Percentiles rank a stretch among this genome's conserved stretches.
These are phyloP conservation scores for Taiozyma onychis DNA, from an alignment of 1,139 yeast species.

Conservation along the genomic window DNA sequence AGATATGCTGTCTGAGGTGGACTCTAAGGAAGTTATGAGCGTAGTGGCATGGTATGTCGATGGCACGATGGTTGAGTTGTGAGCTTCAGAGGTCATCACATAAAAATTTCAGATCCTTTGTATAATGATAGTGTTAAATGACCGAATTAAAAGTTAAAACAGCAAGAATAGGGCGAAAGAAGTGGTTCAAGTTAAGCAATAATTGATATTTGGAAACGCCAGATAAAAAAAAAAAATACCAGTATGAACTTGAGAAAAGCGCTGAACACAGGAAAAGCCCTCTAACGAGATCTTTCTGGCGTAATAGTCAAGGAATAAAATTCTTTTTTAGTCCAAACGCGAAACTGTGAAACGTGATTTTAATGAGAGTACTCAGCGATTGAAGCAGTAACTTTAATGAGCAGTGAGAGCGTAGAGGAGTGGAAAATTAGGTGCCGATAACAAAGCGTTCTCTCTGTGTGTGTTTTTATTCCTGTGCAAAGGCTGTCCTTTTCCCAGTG, in stretches of 20 bases:
- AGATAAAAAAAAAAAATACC: background rate
- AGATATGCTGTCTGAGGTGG: background rate
- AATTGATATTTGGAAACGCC: too few relatives aligned
- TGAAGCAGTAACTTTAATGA: background rate
- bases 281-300: background rate
- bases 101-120: background rate
- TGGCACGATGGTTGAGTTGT: background rate
- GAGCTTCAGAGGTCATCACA: background rate
- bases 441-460: background rate
- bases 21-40: background rate
- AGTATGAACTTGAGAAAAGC: background rate
- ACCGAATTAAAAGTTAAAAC: background rate
- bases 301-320: background rate
- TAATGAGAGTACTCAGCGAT: background rate
- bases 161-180: background rate
- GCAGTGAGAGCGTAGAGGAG: background rate
- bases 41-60: background rate
- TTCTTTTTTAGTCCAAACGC: background rate
- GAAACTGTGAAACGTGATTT: background rate
- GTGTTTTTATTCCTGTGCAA: background rate
- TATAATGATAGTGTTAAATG: background rate
- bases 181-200: background rate
- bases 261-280: too few relatives aligned
- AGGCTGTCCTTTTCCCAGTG: background rate
- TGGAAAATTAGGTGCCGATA: background rate